Evolutionary conservation across 2,329 filamentous ascomycete genomes (phyloP).

Genomic region (Colletotrichum coccodes): DNA sequence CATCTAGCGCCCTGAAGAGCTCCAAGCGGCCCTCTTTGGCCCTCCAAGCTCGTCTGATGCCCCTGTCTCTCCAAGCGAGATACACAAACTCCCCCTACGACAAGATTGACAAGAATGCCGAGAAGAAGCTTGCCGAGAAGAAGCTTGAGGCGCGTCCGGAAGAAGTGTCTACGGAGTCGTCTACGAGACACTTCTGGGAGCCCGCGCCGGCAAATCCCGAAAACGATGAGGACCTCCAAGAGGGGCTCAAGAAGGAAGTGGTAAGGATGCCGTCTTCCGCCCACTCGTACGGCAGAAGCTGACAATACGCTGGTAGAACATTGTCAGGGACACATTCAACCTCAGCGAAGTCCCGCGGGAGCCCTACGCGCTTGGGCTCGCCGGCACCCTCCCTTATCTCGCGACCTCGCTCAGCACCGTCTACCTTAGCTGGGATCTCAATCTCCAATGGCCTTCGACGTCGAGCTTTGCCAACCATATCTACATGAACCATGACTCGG

Average conservation of each 20-base stretch:
- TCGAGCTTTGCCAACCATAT: conserved; percentile 71
- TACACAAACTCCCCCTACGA: conserved; percentile 40
- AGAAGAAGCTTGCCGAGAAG: conserved; percentile 63
- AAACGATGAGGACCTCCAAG: conserved; percentile 40
- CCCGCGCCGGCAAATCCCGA: conserved; percentile 36
- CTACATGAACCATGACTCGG: conserved; percentile 75
- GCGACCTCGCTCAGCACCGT: conserved; percentile 86
- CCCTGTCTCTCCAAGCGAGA: conserved; percentile 15
- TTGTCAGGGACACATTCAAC: conserved; percentile 76
- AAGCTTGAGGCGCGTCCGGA: conserved; percentile 70
- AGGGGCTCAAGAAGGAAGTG: conserved; percentile 59
- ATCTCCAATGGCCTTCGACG: conserved; percentile 71
- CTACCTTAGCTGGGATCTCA: conserved; percentile 85
- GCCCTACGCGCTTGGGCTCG: conserved; percentile 75
- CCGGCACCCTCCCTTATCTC: conserved; percentile 86
- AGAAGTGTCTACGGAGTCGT: conserved; percentile 68
- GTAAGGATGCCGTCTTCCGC: conserved; percentile 53
- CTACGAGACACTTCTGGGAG: conserved; percentile 61
- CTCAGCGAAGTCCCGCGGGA: conserved; percentile 73
- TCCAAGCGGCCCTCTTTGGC: conserved; percentile 30
- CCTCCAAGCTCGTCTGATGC: conserved; percentile 1
- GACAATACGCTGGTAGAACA: conserved; percentile 54
- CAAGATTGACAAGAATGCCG: conserved; percentile 63
- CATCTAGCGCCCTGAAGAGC: conserved; percentile 1
- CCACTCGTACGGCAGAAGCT: neutral